Base-by-base conservation (phyloP, 352 stramenopile species). In the Phytopythium boreale region DNA sequence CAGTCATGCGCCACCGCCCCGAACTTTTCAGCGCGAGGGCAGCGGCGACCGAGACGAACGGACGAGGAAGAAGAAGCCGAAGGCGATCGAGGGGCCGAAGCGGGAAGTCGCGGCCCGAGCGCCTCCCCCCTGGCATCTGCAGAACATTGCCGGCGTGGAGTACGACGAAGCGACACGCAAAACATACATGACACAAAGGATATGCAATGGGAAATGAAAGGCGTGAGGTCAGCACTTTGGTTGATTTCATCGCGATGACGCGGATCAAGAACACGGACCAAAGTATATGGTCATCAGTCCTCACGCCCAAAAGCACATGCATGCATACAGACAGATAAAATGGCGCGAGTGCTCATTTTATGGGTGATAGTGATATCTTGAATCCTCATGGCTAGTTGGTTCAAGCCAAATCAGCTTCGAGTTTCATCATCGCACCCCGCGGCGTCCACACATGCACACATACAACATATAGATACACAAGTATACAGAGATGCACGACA, bases 341-440 rank as follows among this genome's bases (percentile, higher is more conserved):
- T 63, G 56, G 59, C 34, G 60, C 66, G 68, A 89, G 80, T 69
- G 87, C 87, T 95, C 87, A 95, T 90, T 92, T 93, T 93, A 95
- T 95, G 87, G 87, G 87, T 95, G 87, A 95, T 95, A 93, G 84
- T 95, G 84, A 90, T 93, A 91, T 85, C 87, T 93, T 67, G 75
- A 92, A 59, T 92, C 87, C 80, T 90, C 87, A 95, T 64, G 83
- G 84, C 87, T 95, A 93, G 87, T 95, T 95, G 87, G 87, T 95
- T 76, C 84, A 95, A 95, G 87, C 87, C 87, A 87, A 77, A 82
- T 90, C 75, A 88, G 84, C 74, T 63, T 80, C 66, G 68, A 52
- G 62, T 89, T 93, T 90, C 86, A 93, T 95, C 86, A 93, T 93
- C 63, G 86, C 86, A 88, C 72, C 74, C 68, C 71, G 56, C 34